Evolutionary conservation across 106 monocot genomes (phyloP), one percentile per base, ranked within the genome.

Genomic region (Acanthochlamys bracteata): DNA sequence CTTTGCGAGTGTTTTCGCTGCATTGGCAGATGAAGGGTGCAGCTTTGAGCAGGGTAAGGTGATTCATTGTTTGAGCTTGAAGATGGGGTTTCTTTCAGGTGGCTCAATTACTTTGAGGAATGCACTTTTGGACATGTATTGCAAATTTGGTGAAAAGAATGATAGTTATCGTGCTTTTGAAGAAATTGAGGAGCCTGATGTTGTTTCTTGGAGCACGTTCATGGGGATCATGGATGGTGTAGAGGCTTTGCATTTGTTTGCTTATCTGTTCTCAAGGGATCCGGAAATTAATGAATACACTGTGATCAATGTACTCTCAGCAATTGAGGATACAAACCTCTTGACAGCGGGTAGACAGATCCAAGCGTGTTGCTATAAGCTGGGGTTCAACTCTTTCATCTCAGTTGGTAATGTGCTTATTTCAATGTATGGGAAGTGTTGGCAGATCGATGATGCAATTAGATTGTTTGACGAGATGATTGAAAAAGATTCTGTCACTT

Each of bases 111-210:
- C 65, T 25, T 27, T 65, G 65, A 65, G 26, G 26, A 65, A 65
- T 51, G 65, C 65, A 22, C 65, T 65, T 65, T 24, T 65, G 51
- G n/a, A 26, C 27, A 27, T 65, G 65, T 65, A 65, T 15, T 65
- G 65, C 25, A 65, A 45, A 4, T 65, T 23, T 52, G 65, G 65
- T 12, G 25, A 25, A 9, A 65, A 53, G 52, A 25, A 25, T n/a
- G 65, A 65, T 12, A 26, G 51, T 23, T 26, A 46, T 10, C 49
- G 26, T 26, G 51, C 51, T 52, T 65, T 65, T 25, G 14, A 15
- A 1, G 65, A 65, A 47, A 65, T 65, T 19, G 0, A 19, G 51
- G 65, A 65, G n/a, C 65, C 65, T 4, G 49, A 65, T 7, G 25
- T 65, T 45, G 51, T 51, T 27, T 52, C 65, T 51, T 65, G 65